phyloP scores from a whole-genome alignment of 768 basidiomycete species.

The Chalciporus pseudorubinellus region DNA sequence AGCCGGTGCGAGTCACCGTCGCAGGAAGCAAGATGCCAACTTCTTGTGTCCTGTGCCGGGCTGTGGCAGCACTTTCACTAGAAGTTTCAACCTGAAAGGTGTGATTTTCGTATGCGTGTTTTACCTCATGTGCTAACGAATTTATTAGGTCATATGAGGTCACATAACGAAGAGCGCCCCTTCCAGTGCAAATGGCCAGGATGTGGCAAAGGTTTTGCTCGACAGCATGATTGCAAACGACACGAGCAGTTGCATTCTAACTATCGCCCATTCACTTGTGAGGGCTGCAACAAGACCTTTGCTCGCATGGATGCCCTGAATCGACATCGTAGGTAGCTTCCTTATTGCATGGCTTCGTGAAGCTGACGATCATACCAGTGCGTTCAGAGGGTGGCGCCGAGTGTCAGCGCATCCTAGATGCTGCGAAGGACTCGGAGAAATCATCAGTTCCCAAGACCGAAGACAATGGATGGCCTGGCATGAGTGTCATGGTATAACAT shows the following conservation, averaged over 20 bases:
- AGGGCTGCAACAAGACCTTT: conserved; percentile 91
- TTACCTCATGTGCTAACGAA: conserved; percentile 12
- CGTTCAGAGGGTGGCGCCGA: conserved; percentile 82
- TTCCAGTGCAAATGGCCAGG: conserved; percentile 95
- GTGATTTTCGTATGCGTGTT: conserved; percentile 20
- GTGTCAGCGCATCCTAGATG: conserved; percentile 49
- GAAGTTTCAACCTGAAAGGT: conserved; percentile 94
- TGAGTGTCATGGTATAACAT: conserved; percentile 32
- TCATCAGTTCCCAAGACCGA: conserved; percentile 29
- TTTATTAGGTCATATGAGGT: conserved; percentile 79
- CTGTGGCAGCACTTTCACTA: conserved; percentile 85
- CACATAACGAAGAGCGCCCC: conserved; percentile 92
- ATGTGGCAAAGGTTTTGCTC: conserved; percentile 89
- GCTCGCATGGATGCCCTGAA: conserved; percentile 94
- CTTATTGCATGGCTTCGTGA: not conserved
- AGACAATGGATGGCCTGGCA: conserved; percentile 33
- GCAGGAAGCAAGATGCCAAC: conserved; percentile 85
- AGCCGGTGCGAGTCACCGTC: conserved; percentile 77
- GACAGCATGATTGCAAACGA: conserved; percentile 95
- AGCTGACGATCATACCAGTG: conserved; percentile 39
- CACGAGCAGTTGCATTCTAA: conserved; percentile 95
- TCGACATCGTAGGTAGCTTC: conserved; percentile 70
- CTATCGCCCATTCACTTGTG: conserved; percentile 88
- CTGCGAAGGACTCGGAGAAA: conserved; percentile 28
- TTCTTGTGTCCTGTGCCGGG: conserved; percentile 81